Percentiles rank a stretch among this genome's conserved stretches.
Evolutionary conservation across 225 moss, liverwort and hornwort genomes (phyloP).

Genomic region (Sphagnum contortum): DNA sequence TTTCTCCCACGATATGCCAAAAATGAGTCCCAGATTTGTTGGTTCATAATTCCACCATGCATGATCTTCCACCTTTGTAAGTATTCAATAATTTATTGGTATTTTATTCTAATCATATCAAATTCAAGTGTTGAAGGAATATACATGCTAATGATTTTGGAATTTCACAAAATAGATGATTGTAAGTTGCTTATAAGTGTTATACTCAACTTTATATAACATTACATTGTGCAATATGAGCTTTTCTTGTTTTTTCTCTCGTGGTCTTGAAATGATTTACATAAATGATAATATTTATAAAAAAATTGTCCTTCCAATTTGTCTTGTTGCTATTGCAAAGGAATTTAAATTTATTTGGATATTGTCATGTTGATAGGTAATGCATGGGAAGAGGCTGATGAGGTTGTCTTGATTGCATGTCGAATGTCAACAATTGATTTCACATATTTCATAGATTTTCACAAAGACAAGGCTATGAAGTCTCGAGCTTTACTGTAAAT

Average conservation of each 20-base stretch:
- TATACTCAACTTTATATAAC: too few relatives aligned
- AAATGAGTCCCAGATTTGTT: conserved; percentile 61
- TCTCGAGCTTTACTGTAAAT: not conserved
- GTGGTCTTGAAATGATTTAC: not conserved
- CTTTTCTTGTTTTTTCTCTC: not conserved
- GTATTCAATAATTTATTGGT: not conserved
- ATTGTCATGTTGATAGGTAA: conserved; percentile 32
- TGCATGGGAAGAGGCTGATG: conserved; percentile 90
- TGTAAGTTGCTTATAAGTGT: not conserved
- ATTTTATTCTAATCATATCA: not conserved
- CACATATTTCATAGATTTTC: not conserved
- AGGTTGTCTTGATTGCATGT: conserved; percentile 61
- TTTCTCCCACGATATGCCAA: conserved; percentile 73
- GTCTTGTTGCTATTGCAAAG: not conserved
- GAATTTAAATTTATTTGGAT: not conserved
- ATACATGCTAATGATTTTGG: not conserved
- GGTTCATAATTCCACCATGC: conserved; percentile 71
- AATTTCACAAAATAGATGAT: too few relatives aligned
- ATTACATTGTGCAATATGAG: not conserved
- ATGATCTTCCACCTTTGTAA: conserved; percentile 67
- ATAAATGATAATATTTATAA: not conserved
- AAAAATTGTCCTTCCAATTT: not conserved
- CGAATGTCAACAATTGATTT: conserved; percentile 16
- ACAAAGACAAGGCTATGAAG: not conserved
- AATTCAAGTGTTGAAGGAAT: not conserved